Evolutionary conservation across 1,284 basidiomycete genomes (phyloP), one percentile per base, ranked within the genome.

Genomic region (Ganoderma resinaceum): DNA sequence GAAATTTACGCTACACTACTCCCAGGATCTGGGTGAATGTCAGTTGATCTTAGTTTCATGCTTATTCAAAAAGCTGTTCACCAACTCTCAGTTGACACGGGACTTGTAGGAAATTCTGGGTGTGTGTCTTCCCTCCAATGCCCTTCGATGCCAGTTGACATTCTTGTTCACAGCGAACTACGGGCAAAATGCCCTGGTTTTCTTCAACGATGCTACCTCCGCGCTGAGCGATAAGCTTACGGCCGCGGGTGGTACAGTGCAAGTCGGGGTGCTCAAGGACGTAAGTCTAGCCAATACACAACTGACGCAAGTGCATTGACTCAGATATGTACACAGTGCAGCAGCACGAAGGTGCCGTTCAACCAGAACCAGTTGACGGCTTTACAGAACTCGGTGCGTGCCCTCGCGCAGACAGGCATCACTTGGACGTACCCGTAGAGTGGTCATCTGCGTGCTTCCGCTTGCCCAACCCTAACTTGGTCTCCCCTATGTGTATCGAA

Each of bases 221-320:
- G 43, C 43, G 9, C 43, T 46, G 7, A 46, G 20, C 23, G 43
- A 46, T n/a, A 46, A 46, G 43, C 9, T 46, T n/a, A 46, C 43
- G n/a, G 43, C 43, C 20, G 43, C n/a, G 2, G 43, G 43, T n/a
- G 43, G 43, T 46, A 46, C 43, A 9, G n/a, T 46, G 43, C 43
- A 46, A 46, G n/a, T 46, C 43, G 43, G 43, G 43, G 43, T 46
- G 43, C 43, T 46, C 43, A 46, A 46, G 43, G 43, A 46, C n/a
- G 43, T 46, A 46, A 46, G 43, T 46, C 18, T n/a, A 46, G 43
- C n/a, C 8, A 23, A 46, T 46, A 23, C n/a, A 2, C 20, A 20
- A n/a, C 23, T 9, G n/a, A 23, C 8, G n/a, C n/a, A n/a, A n/a
- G n/a, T 18, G 20, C 20, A 18, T n/a, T 46, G 43, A 46, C 43